These are phyloP conservation scores for Neocallimastix lanati DNA, from an alignment of 192 early-diverging fungal species.

Conservation along the genomic window DNA sequence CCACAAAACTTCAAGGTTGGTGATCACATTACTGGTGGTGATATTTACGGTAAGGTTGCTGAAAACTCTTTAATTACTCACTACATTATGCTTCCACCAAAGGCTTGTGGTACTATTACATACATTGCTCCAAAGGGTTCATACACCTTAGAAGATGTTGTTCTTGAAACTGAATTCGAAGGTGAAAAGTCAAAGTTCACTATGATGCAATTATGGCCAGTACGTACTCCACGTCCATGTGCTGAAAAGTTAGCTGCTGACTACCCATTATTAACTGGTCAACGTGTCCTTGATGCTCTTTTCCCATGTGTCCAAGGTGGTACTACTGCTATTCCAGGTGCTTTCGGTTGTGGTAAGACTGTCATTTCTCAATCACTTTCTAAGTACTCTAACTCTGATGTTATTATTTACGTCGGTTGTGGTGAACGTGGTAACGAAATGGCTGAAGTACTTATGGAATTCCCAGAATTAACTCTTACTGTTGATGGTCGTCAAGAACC, in stretches of 20 bases:
- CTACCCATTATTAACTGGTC: conserved; percentile 89
- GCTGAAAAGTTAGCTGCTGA: conserved; percentile 89
- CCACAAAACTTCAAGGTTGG: conserved; percentile 81
- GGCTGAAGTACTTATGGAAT: conserved; percentile 99
- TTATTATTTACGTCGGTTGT: conserved; percentile 95
- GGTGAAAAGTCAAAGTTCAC: conserved; percentile 81
- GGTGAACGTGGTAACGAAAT: conserved; percentile 98
- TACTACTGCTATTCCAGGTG: conserved; percentile 97
- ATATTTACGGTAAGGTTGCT: conserved; percentile 82
- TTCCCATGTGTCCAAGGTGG: conserved; percentile 99
- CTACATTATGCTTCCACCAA: conserved; percentile 87
- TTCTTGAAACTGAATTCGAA: conserved; percentile 93
- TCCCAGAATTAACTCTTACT: conserved; percentile 33
- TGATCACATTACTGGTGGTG: conserved; percentile 96
- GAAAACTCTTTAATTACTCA: conserved; percentile 93
- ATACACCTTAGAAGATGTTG: conserved; percentile 79
- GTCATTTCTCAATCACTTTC: conserved; percentile 98
- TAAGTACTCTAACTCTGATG: conserved; percentile 99
- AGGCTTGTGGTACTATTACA: conserved; percentile 82
- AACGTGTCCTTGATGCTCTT: conserved; percentile 94
- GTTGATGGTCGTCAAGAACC: conserved; percentile 87
- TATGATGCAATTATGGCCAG: conserved; percentile 97
- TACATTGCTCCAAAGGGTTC: conserved; percentile 82
- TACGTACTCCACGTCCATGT: conserved; percentile 84
- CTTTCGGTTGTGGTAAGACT: conserved; percentile 99